Evolutionary conservation across 2,329 filamentous ascomycete species (phyloP).

Genomic region (Cytospora paraplurivora): DNA sequence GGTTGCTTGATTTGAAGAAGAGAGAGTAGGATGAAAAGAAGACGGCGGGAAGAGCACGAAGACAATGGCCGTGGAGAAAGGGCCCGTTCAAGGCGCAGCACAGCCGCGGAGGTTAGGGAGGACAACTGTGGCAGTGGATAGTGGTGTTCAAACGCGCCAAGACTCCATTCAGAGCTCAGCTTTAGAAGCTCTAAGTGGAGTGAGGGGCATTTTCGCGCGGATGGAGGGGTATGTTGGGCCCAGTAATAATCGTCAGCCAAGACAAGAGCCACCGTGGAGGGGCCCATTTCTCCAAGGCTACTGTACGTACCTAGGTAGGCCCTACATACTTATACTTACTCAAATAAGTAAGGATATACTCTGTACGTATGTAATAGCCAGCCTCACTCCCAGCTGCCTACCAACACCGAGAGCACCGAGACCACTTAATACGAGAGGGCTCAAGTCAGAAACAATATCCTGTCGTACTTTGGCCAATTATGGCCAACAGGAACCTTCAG

Average conservation of each 20-base stretch:
- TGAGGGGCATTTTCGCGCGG: conserved; percentile 23
- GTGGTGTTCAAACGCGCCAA: conserved; percentile 26
- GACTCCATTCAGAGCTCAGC: conserved; percentile 26
- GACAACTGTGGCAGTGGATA: conserved; percentile 6
- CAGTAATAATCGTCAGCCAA: neutral
- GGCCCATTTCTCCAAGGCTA: neutral
- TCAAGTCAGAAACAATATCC: no score
- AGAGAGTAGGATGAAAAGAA: conserved; percentile 3
- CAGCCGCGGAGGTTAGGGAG: conserved; percentile 3
- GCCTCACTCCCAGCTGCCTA: no score
- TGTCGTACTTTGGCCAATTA: no score
- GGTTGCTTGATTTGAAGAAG: neutral
- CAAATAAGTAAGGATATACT: no score
- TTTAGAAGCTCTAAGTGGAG: conserved; percentile 19
- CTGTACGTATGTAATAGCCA: no score
- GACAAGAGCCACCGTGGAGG: neutral
- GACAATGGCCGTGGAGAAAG: neutral
- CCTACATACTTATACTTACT: no score
- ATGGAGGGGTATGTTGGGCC: conserved; percentile 15
- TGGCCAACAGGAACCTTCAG: no score
- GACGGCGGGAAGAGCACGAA: neutral
- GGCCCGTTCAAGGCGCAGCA: neutral
- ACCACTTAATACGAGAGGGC: no score
- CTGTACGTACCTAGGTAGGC: neutral
- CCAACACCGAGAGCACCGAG: no score